Evolutionary conservation across 2,329 filamentous ascomycete genomes (phyloP), one percentile per base, ranked within the genome.

Genomic region (Xylaria sp.): DNA sequence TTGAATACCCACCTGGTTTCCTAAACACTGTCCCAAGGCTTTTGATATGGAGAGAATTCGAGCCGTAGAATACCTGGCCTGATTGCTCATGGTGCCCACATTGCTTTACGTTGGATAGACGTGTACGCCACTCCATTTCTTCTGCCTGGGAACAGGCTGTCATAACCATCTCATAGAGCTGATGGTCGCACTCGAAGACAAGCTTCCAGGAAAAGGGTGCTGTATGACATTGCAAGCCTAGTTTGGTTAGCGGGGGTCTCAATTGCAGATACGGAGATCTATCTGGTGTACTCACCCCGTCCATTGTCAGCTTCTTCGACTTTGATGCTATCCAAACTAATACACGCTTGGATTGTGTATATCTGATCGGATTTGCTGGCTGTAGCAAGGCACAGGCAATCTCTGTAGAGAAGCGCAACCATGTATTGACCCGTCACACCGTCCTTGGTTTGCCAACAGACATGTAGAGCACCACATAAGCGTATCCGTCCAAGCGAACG

Each of bases 121-220:
- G 87, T 18, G 82, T 84, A 70, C 90, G 90, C 95, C 96, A 99
- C 74, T 91, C 89, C 53, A 87, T 82, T 74, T 96, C 93, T 77
- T 99, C 95, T 46, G 86, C 88, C 0, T 89, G 84, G 1, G 91
- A 95, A 74, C 94, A 97, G 41, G 94, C 95, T 72, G 92, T 97
- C 81, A 97, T 85, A 46, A 97, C 89, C 18, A 97, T 81, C 79
- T 98, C 95, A 77, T 93, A 95, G 61, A 95, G 83, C 67, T 92
- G 89, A 72, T 91, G 87, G 65, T 91, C 86, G 71, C 88, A 88
- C 77, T 96, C 90, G 75, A 98, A 97, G 2, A 93, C 85, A 12
- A 97, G 76, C 78, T 98, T 99, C 95, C 94, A 98, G 1, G 94
- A 96, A 78, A 93, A 93, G 0, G 92, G 90, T 0, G 93, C 92